Evolutionary conservation across 768 basidiomycete genomes (phyloP).

Genomic region (Calocera viscosa): DNA sequence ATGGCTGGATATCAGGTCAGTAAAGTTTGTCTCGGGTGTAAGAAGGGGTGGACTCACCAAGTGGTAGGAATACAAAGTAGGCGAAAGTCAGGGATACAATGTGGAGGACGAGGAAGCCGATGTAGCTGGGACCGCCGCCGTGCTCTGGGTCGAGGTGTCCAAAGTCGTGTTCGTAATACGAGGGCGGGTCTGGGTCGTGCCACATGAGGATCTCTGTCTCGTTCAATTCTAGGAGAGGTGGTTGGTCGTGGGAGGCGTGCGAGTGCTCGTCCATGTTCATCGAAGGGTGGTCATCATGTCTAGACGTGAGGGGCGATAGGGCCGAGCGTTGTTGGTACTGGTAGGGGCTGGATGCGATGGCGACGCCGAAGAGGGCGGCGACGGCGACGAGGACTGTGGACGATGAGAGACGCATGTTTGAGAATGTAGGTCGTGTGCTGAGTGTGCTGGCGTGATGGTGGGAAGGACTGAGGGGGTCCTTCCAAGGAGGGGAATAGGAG

Average conservation of each 20-base stretch:
- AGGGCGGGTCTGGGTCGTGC: slow-evolving; percentile 61
- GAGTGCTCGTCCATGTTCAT: slow-evolving; percentile 7
- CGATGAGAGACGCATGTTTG: not conserved
- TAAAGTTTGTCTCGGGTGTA: not conserved
- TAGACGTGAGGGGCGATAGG: not conserved
- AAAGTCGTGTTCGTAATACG: slow-evolving; percentile 73
- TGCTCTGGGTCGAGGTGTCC: slow-evolving; percentile 18
- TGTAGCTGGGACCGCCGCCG: slow-evolving; percentile 16
- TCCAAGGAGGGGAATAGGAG: not conserved
- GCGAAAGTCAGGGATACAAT: slow-evolving; percentile 61
- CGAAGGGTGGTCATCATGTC: not conserved
- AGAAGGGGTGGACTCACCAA: slow-evolving; percentile 39
- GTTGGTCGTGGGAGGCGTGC: slow-evolving; percentile 10
- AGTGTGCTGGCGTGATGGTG: not conserved
- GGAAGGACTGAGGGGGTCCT: not conserved
- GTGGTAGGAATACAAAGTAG: slow-evolving; percentile 72
- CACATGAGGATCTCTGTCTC: slow-evolving; percentile 57
- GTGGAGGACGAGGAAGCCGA: slow-evolving; percentile 57
- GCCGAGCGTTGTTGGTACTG: not conserved
- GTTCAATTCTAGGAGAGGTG: slow-evolving; percentile 36
- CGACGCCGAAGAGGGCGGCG: not conserved
- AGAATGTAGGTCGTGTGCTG: not conserved
- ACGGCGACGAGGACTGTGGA: slow-evolving; percentile 5
- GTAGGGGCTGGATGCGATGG: not conserved
- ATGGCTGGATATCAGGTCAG: slow-evolving; percentile 41